These are phyloP conservation scores for Globisporangium nodosum DNA, from an alignment of 352 stramenopile species.

Conservation along the genomic window DNA sequence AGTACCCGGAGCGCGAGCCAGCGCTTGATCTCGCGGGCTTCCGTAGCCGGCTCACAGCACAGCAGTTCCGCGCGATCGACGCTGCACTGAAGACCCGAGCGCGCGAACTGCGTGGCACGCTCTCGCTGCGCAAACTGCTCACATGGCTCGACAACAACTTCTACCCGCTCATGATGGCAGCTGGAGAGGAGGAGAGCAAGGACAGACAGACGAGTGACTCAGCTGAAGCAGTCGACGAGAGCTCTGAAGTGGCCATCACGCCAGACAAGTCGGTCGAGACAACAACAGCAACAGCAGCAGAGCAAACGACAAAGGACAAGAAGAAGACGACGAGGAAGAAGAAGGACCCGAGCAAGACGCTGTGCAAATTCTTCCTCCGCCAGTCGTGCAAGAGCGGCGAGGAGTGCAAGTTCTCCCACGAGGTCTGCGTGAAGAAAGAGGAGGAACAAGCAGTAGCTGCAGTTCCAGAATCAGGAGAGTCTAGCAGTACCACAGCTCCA, in stretches of 20 bases:
- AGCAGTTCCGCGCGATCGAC: slow-evolving; percentile 32
- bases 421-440: slow-evolving; percentile 1
- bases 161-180: slow-evolving; percentile 18
- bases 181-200: slow-evolving; percentile 1
- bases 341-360: slow-evolving; percentile 14
- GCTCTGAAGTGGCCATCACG: neutral
- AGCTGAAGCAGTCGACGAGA: neutral
- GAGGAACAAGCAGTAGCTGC: neutral
- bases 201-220: slow-evolving; percentile 11
- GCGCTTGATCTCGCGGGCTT: slow-evolving; percentile 50
- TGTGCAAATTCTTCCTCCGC: slow-evolving; percentile 46
- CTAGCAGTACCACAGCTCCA: neutral
- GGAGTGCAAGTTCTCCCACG: slow-evolving; percentile 61
- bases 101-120: slow-evolving; percentile 34
- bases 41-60: slow-evolving; percentile 30
- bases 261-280: neutral
- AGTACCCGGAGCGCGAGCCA: slow-evolving; percentile 46
- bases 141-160: slow-evolving; percentile 87
- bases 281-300: neutral
- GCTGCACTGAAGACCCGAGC: slow-evolving; percentile 30
- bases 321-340: slow-evolving; percentile 6
- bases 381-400: slow-evolving; percentile 55
- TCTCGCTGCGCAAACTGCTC: slow-evolving; percentile 60
- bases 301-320: neutral
- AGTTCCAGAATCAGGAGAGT: too few relatives aligned